Conservation (phyloP, 306 rosid genomes). For the Cucumis melo region DNA sequence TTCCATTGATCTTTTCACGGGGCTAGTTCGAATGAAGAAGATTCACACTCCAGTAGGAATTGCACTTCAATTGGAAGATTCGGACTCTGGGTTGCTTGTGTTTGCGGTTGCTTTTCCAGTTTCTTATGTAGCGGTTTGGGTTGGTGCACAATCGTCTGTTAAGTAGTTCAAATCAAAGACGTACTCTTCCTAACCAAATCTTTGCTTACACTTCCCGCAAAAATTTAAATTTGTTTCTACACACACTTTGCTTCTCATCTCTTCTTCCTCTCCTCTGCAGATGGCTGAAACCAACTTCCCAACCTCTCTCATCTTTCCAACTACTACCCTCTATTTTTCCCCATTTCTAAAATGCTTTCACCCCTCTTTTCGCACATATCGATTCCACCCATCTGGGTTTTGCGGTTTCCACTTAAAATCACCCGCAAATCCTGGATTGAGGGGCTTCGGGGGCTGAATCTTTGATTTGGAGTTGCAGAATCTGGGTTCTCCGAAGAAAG, state of each 20-base stretch:
- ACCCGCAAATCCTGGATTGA: slow-evolving; percentile 9
- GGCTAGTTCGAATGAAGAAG: background rate
- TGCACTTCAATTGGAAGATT: background rate
- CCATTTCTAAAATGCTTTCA: slow-evolving; percentile 17
- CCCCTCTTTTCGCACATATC: slow-evolving; percentile 1
- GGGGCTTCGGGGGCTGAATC: slow-evolving; percentile 12
- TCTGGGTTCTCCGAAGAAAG: background rate
- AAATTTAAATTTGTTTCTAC: slow-evolving; percentile 19
- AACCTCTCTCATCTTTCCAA: slow-evolving; percentile 56
- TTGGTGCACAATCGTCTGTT: background rate
- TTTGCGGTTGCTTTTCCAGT: background rate
- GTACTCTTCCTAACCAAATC: slow-evolving; percentile 43
- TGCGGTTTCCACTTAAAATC: slow-evolving; percentile 37
- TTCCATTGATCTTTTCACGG: background rate
- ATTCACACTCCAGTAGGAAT: background rate
- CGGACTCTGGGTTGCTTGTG: background rate
- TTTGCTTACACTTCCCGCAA: slow-evolving; percentile 84
- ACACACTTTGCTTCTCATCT: slow-evolving; percentile 47
- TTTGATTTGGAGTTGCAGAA: slow-evolving; percentile 14
- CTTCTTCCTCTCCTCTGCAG: slow-evolving; percentile 17
- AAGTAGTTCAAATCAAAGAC: slow-evolving; percentile 20
- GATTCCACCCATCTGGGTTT: slow-evolving; percentile 7
- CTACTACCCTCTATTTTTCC: slow-evolving; percentile 23
- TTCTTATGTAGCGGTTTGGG: background rate
- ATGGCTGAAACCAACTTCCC: slow-evolving; percentile 59